Evolutionary conservation across 129 eudicot genomes (phyloP).

Genomic region (Chrysanthemum lavandulifolium): DNA sequence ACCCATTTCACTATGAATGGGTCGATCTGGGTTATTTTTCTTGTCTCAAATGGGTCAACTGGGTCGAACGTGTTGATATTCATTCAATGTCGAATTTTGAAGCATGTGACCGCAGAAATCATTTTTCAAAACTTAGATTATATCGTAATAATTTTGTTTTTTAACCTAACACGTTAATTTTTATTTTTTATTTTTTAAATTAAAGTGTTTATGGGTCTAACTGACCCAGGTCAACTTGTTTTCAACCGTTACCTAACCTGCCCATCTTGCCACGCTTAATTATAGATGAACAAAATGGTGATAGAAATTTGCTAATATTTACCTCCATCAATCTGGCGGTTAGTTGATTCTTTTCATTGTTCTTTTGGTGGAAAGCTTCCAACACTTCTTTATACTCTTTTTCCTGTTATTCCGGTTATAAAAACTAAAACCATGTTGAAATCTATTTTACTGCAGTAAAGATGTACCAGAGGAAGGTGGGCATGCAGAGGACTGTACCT

Average conservation of each 20-base stretch:
- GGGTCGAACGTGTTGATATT: neutral
- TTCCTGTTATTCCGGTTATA: constrained; percentile 47
- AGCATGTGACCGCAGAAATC: neutral
- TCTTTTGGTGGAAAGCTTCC: constrained; percentile 76
- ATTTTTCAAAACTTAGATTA: neutral
- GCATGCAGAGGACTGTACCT: constrained; percentile 37
- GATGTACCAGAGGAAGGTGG: constrained; percentile 8
- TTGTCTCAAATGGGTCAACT: constrained; percentile 5
- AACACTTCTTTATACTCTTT: constrained; percentile 75
- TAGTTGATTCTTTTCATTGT: constrained; percentile 67
- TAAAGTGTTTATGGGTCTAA: neutral
- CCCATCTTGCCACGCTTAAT: neutral
- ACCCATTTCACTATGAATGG: neutral
- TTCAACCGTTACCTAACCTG: neutral
- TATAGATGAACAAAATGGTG: neutral
- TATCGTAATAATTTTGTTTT: neutral
- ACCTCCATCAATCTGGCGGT: constrained; percentile 69
- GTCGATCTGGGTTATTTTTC: constrained; percentile 7
- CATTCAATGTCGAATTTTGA: neutral
- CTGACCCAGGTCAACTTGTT: neutral
- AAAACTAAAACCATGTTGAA: neutral
- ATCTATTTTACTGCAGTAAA: neutral
- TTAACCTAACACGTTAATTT: neutral
- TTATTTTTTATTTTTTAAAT: no score
- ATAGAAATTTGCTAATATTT: constrained; percentile 3